phyloP scores from a whole-genome alignment of 352 stramenopile genomes.

The Phytophthora hibernalis region DNA sequence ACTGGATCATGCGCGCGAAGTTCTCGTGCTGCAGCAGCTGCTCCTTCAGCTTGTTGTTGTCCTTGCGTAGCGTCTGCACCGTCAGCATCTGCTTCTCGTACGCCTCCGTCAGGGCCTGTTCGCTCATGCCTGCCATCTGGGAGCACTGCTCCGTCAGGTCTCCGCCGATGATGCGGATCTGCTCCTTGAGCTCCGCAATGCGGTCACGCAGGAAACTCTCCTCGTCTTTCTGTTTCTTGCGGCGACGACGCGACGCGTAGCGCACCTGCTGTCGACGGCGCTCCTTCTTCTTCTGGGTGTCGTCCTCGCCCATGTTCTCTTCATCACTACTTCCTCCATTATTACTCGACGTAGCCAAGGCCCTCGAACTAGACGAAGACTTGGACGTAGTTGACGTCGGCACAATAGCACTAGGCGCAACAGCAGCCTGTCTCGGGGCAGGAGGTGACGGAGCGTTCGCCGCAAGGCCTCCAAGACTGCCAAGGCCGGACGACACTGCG shows the following conservation, averaged over 20 bases:
- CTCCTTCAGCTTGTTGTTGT: conserved; percentile 89
- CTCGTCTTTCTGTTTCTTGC: conserved; percentile 89
- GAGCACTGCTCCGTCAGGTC: conserved; percentile 81
- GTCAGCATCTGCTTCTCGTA: conserved; percentile 88
- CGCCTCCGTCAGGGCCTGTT: conserved; percentile 77
- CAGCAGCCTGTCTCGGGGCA: no score
- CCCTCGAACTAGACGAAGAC: not conserved
- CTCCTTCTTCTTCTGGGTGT: conserved; percentile 83
- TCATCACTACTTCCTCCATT: conserved; percentile 67
- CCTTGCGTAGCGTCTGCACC: conserved; percentile 78
- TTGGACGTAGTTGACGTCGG: conserved; percentile 18
- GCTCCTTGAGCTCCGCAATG: conserved; percentile 86
- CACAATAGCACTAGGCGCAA: conserved; percentile 48
- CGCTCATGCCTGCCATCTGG: conserved; percentile 84
- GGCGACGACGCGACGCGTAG: conserved; percentile 78
- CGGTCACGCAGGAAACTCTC: conserved; percentile 81
- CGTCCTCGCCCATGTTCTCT: conserved; percentile 51
- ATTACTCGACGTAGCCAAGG: no score
- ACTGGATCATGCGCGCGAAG: conserved; percentile 88
- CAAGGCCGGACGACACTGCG: conserved; percentile 11
- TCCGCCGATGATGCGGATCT: conserved; percentile 84
- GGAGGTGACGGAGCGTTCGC: conserved; percentile 20
- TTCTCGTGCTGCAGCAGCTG: conserved; percentile 86
- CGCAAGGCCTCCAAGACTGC: conserved; percentile 19
- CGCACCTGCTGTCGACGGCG: conserved; percentile 79